Evolutionary conservation across 306 rosid genomes (phyloP), one percentile per base, ranked within the genome.

Genomic region (Cicer bijugum): DNA sequence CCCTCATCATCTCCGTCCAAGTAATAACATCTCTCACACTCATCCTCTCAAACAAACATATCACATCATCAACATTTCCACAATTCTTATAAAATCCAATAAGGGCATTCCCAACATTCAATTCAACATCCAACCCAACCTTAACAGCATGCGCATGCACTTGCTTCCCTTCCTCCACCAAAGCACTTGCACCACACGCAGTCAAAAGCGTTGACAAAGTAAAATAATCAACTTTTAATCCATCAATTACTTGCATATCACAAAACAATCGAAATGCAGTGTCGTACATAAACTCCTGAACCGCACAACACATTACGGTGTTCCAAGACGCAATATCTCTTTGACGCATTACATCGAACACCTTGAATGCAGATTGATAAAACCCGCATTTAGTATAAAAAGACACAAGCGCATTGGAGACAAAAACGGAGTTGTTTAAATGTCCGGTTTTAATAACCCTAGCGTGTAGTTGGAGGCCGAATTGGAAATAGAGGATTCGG

Each of bases 261-360:
- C 81, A 68, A 68, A 91, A 93, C 58, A 88, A 70, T 20, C 23
- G 59, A 42, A 93, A 87, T 14, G 85, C 88, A 10, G 67, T 17
- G 2, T 77, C 85, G 20, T 79, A 64, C 92, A 78, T 78, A 1
- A 28, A 77, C 45, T 79, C 89, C 42, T 73, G 88, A 50, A 83
- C 86, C 4, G 88, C 80, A 56, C 87, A 64, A 4, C 86, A 81
- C 9, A 93, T 80, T 12, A 82, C 83, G 45, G 92, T 85, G 80
- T 91, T 91, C 96, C 97, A 93, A 0, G 96, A 88, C 17, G 83
- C 86, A 39, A 85, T 74, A 64, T 93, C 98, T 48, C 89, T 85
- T 6, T 71, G 70, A 1, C 33, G 86, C 81, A 85, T 76, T 82
- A 86, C 85, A 53, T 63, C 85, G 17, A 93, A 91, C 89, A 91